A percentile compares a stretch with the other conserved stretches of the same genome.
Conservation (phyloP, 345 rosid species). For the Syzygium aromaticum region DNA sequence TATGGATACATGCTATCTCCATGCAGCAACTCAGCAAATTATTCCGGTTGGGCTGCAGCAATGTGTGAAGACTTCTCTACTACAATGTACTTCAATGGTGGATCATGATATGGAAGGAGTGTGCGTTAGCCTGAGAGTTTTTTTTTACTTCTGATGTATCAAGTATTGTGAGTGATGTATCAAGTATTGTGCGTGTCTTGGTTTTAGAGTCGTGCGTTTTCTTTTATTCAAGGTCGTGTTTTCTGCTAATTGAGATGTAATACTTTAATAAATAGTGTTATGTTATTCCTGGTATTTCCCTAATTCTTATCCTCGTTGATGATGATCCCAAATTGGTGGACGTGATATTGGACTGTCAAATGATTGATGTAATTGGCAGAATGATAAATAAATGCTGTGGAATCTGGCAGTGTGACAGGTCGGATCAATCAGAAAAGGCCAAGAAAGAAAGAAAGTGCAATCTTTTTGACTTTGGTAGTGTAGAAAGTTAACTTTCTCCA, state of each 20-base stretch:
- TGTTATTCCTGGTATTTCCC: not conserved
- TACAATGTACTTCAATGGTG: not conserved
- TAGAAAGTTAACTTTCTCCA: not conserved
- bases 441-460: not conserved
- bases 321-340: not conserved
- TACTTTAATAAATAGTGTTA: not conserved
- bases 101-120: not conserved
- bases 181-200: not conserved
- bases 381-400: not conserved
- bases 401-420: not conserved
- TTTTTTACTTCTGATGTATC: not conserved
- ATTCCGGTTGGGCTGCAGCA: not conserved
- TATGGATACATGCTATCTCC: not conserved
- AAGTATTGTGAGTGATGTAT: not conserved
- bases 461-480: not conserved
- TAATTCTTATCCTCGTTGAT: not conserved
- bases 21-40: not conserved
- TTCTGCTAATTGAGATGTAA: not conserved
- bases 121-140: not conserved
- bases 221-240: not conserved
- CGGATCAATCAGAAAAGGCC: not conserved
- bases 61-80: not conserved
- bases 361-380: not conserved
- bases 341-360: not conserved
- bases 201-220: not conserved